These are phyloP conservation scores for Cutaneotrichosporon cutaneum DNA, from an alignment of 1,284 basidiomycete genomes.

Conservation along the genomic window DNA sequence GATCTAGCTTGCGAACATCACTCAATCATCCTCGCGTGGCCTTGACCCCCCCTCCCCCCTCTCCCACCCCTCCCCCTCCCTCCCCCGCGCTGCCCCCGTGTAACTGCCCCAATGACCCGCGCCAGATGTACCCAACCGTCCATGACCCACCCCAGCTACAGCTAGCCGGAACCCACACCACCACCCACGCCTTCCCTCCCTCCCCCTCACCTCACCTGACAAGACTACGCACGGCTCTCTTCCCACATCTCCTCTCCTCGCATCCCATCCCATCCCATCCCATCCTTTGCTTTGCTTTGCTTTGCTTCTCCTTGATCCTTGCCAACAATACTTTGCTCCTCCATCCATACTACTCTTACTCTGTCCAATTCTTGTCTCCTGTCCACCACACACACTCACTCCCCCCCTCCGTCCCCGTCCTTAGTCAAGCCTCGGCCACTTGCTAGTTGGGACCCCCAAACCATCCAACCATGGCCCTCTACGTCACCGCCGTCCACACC, in stretches of 20 bases:
- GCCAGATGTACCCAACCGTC: neutral
- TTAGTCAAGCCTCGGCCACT: constrained; percentile 1
- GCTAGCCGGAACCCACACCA: too few species aligned
- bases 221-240: neutral
- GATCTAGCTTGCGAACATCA: too few species aligned
- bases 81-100: too few species aligned
- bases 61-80: too few species aligned
- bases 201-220: neutral
- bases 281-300: neutral
- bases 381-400: neutral
- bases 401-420: neutral
- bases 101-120: too few species aligned
- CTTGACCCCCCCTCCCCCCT: neutral
- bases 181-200: neutral
- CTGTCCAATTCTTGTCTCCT: neutral
- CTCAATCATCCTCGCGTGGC: neutral
- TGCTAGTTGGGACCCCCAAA: neutral
- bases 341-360: neutral
- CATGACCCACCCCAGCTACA: neutral
- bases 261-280: neutral
- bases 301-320: neutral
- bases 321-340: neutral
- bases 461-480: constrained; percentile 24
- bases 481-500: constrained; percentile 48
- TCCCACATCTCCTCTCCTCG: neutral